Conservation (phyloP, 1,284 basidiomycete genomes). For the Fomes fomentarius region DNA sequence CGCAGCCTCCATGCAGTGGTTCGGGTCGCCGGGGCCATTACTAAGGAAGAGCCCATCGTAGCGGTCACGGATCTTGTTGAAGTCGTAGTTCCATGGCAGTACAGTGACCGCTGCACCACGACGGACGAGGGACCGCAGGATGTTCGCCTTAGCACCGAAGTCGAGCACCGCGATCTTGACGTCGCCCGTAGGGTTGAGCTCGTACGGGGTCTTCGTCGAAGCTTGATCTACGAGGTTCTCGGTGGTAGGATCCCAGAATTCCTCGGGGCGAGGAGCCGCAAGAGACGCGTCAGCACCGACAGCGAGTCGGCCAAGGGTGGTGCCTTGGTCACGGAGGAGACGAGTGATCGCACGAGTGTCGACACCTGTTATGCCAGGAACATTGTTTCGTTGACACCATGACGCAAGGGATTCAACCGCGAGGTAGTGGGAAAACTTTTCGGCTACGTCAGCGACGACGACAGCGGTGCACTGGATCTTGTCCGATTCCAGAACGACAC, state of each 20-base stretch:
- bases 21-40: constrained; percentile 96
- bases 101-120: constrained; percentile 93
- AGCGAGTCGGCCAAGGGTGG: constrained; percentile 91
- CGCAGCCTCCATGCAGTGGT: constrained; percentile 87
- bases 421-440: constrained; percentile 93
- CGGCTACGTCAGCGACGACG: constrained; percentile 93
- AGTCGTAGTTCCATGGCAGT: constrained; percentile 97
- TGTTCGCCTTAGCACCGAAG: constrained; percentile 98
- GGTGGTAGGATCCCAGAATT: constrained; percentile 91
- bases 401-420: constrained; percentile 92
- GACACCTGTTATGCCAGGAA: constrained; percentile 95
- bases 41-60: constrained; percentile 96
- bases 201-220: constrained; percentile 86
- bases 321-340: constrained; percentile 94
- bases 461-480: constrained; percentile 92
- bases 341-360: constrained; percentile 97
- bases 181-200: constrained; percentile 86
- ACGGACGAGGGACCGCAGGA: constrained; percentile 89
- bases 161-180: constrained; percentile 95
- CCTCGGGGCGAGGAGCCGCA: constrained; percentile 61
- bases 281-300: constrained; percentile 77
- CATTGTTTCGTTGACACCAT: constrained; percentile 91
- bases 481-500: constrained; percentile 89
- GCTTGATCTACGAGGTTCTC: constrained; percentile 95
- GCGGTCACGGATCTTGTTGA: constrained; percentile 87